These are phyloP conservation scores for Kwoniella pini DNA, from an alignment of 768 basidiomycete genomes.

Conservation along the genomic window DNA sequence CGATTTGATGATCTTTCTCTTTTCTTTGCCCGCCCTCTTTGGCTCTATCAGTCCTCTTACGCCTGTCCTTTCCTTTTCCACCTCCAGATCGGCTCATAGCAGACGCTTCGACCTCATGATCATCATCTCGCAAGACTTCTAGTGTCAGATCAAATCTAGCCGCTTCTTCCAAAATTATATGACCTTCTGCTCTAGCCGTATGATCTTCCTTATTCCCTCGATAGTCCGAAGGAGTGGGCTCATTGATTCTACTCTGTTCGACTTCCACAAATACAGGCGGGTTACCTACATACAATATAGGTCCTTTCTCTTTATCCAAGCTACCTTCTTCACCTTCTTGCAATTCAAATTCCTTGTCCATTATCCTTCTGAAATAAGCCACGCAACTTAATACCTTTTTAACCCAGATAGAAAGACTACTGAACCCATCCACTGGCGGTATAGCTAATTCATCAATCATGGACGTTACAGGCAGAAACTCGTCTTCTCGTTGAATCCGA, in stretches of 20 bases:
- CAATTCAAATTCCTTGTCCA: constrained; percentile 9
- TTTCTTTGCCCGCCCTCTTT: constrained; percentile 1
- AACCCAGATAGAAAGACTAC: constrained; percentile 25
- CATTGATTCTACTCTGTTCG: constrained; percentile 5
- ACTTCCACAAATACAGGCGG: constrained; percentile 27
- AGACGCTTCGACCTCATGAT: constrained; percentile 30
- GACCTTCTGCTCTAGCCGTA: constrained; percentile 39
- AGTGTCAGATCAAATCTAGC: constrained; percentile 39
- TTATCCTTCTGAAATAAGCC: constrained; percentile 18
- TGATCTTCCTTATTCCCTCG: constrained; percentile 20
- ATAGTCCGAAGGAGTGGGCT: constrained; percentile 28
- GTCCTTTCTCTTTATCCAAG: constrained; percentile 9
- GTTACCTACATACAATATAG: constrained; percentile 23
- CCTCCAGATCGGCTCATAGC: constrained; percentile 8
- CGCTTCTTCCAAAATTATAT: constrained; percentile 41
- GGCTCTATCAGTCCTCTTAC: constrained; percentile 5
- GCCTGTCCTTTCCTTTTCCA: constrained; percentile 19
- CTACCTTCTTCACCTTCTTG: not conserved
- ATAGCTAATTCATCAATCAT: constrained; percentile 31
- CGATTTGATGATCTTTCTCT: constrained; percentile 7
- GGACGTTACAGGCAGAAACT: constrained; percentile 18
- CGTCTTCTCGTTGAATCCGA: constrained; percentile 37
- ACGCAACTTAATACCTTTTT: constrained; percentile 23
- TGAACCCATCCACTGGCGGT: constrained; percentile 26
- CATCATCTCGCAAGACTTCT: constrained; percentile 47